Evolutionary conservation across 305 asterid species (phyloP).

Genomic region (Nicotiana rustica): DNA sequence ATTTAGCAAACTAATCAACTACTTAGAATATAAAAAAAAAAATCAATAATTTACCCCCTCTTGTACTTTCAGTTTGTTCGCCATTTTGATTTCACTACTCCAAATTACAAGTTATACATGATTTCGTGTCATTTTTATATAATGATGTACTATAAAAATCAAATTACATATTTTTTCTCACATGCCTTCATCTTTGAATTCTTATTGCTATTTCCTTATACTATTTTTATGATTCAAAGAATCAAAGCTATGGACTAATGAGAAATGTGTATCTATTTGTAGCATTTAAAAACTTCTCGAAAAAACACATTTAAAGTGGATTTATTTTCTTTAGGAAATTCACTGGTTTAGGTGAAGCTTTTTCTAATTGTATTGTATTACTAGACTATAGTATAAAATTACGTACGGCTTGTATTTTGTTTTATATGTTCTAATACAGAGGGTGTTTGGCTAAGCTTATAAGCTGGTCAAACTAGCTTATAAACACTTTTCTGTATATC

Average conservation of each 20-base stretch:
- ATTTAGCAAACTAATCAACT: too few relatives aligned
- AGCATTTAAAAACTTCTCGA: not conserved
- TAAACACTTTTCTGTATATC: too few relatives aligned
- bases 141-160: not conserved
- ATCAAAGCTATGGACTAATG: not conserved
- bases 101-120: not conserved
- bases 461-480: too few relatives aligned
- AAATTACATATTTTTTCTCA: not conserved
- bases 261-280: not conserved
- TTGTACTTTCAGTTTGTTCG: too few relatives aligned
- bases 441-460: too few relatives aligned
- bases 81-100: not conserved
- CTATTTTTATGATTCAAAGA: not conserved
- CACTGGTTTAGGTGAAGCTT: not conserved
- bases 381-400: too few relatives aligned
- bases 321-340: not conserved
- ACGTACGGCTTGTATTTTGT: not conserved
- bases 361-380: not conserved
- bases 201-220: too few relatives aligned
- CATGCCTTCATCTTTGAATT: not conserved
- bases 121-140: not conserved
- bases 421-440: not conserved
- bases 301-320: not conserved
- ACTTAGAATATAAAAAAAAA: too few relatives aligned
- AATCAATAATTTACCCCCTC: too few relatives aligned